Evolutionary conservation across 805 yeast species (phyloP).

Genomic region (Metschnikowia cerradonensis): DNA sequence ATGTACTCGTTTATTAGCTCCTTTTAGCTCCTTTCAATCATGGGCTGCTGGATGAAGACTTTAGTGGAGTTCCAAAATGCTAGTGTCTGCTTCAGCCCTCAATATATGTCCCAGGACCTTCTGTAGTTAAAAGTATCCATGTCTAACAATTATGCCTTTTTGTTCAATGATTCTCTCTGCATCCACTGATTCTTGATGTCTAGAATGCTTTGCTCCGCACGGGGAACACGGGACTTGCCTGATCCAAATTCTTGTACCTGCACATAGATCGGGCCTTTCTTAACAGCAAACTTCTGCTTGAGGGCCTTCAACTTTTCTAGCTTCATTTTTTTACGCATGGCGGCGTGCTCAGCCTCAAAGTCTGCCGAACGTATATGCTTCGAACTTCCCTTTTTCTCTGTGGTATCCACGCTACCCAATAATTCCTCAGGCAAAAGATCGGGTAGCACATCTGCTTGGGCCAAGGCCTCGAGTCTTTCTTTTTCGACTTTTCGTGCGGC

Average conservation of each 20-base stretch:
- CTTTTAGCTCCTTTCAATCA: not conserved
- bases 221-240: slow-evolving; percentile 30
- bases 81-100: not conserved
- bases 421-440: slow-evolving; percentile 42
- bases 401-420: slow-evolving; percentile 19
- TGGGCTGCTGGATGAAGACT: not conserved
- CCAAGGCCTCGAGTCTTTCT: slow-evolving; percentile 7
- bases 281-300: slow-evolving; percentile 23
- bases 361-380: slow-evolving; percentile 33
- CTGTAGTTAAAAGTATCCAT: not conserved
- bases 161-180: slow-evolving; percentile 35
- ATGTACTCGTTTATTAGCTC: not conserved
- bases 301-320: slow-evolving; percentile 31
- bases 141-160: slow-evolving; percentile 18
- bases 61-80: not conserved
- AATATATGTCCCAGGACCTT: not conserved
- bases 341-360: slow-evolving; percentile 29
- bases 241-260: slow-evolving; percentile 26
- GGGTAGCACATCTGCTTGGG: slow-evolving; percentile 28
- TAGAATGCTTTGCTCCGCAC: slow-evolving; percentile 30
- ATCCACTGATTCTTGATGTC: slow-evolving; percentile 37
- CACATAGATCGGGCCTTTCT: slow-evolving; percentile 41
- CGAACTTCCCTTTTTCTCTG: slow-evolving; percentile 13
- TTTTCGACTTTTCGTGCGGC: slow-evolving; percentile 14
- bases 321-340: slow-evolving; percentile 27